Evolutionary conservation across 352 stramenopile genomes (phyloP), one percentile per base, ranked within the genome.

Genomic region (Bremia lactucae): DNA sequence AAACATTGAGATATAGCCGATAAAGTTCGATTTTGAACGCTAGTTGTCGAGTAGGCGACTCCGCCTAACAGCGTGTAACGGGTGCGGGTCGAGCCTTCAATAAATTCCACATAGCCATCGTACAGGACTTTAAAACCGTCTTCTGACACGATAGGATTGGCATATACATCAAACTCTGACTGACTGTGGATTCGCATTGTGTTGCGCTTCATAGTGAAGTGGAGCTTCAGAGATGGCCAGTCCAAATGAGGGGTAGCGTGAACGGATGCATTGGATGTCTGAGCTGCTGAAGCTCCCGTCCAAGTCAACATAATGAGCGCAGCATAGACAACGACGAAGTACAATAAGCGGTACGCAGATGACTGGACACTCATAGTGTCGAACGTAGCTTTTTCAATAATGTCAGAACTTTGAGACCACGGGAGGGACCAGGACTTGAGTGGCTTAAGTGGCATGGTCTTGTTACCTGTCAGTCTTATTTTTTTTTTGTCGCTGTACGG

Each of bases 171-270:
- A 23, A 73, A 68, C 31, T 64, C 36, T 4, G 41, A 45, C 3
- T 60, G 31, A 10, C 64, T 64, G 21, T 60, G 42, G 1, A 74
- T 21, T 6, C 45, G 42, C 67, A 79, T 73, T 1, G 60, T 58
- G 2, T 13, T 25, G 13, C 67, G 58, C 40, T 75, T 74, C 3
- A 72, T 26, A 0, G 24, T 68, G 39, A 75, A 62, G 20, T 63
- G 62, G 7, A 79, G 49, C 29, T 53, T 56, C 31, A 79, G 42
- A 1, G 60, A 68, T 10, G 61, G 63, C 43, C 59, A 65, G 21
- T 57, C 49, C n/a, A 54, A 44, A 9, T 20, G 49, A 18, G 56
- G 50, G 23, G 57, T 39, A 6, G 34, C 39, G 9, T 63, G 54
- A 11, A 59, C 44, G 18, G 48, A 55, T 23, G 25, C 36, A 42